Percentiles rank a stretch among this genome's conserved stretches.
phyloP scores from a whole-genome alignment of 2,329 filamentous ascomycete genomes.

The Colletotrichum nymphaeae region DNA sequence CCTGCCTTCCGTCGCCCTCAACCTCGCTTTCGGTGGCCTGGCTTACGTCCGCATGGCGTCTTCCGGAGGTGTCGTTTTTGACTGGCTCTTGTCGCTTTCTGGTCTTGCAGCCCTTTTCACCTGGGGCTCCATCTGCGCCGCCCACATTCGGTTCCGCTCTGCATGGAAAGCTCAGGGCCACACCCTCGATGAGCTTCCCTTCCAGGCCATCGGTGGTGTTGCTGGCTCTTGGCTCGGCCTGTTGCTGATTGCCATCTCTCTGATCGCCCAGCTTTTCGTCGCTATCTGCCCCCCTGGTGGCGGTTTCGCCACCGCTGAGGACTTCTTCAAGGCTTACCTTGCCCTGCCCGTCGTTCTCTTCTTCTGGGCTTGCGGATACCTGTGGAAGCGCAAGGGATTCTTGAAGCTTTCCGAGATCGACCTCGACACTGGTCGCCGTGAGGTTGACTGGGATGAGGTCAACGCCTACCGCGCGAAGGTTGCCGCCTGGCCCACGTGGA shows the following conservation, averaged over 20 bases:
- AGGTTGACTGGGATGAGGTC: slow-evolving; percentile 74
- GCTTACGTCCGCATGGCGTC: slow-evolving; percentile 59
- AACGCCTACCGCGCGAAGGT: slow-evolving; percentile 63
- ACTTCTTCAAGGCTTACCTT: slow-evolving; percentile 66
- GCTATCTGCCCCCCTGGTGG: slow-evolving; percentile 53
- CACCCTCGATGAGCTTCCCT: slow-evolving; percentile 73
- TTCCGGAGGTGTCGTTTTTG: slow-evolving; percentile 64
- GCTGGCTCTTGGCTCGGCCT: slow-evolving; percentile 73
- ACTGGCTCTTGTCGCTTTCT: slow-evolving; percentile 74
- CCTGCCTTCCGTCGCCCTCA: slow-evolving; percentile 55
- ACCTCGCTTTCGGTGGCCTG: slow-evolving; percentile 59
- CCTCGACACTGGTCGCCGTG: slow-evolving; percentile 72
- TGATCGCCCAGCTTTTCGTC: slow-evolving; percentile 64
- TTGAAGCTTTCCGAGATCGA: slow-evolving; percentile 70
- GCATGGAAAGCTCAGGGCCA: slow-evolving; percentile 70
- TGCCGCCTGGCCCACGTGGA: slow-evolving; percentile 64
- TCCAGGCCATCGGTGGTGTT: slow-evolving; percentile 68
- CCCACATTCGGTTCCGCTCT: slow-evolving; percentile 74
- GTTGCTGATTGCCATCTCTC: slow-evolving; percentile 62
- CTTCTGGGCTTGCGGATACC: slow-evolving; percentile 67
- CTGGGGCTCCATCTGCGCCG: slow-evolving; percentile 73
- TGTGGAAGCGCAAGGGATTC: slow-evolving; percentile 75
- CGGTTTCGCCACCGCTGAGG: slow-evolving; percentile 52
- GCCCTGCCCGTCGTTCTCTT: slow-evolving; percentile 63
- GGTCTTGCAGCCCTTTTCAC: slow-evolving; percentile 73